Conservation (phyloP, 1,284 basidiomycete genomes). For the Tylopilus orsonianus region DNA sequence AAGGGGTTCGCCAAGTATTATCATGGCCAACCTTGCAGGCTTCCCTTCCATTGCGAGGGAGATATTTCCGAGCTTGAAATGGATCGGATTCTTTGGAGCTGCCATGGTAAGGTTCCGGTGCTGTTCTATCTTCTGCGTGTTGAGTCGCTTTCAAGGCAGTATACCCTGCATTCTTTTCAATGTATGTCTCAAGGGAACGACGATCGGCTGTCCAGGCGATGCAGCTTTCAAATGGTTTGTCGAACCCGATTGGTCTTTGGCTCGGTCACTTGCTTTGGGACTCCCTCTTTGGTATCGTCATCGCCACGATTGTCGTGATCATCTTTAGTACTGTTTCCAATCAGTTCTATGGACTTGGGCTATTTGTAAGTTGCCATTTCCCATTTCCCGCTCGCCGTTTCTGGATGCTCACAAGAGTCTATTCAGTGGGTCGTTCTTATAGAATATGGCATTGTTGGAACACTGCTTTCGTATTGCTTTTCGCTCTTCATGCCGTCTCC, state of each 20-base stretch:
- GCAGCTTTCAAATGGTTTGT: constrained; percentile 76
- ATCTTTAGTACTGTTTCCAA: constrained; percentile 56
- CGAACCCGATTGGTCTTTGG: constrained; percentile 73
- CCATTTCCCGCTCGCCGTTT: neutral
- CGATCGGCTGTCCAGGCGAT: constrained; percentile 73
- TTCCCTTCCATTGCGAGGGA: constrained; percentile 55
- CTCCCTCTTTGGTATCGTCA: constrained; percentile 55
- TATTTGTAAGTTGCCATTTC: constrained; percentile 49
- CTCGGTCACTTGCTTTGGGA: constrained; percentile 79
- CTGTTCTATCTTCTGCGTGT: neutral
- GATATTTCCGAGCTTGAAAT: constrained; percentile 62
- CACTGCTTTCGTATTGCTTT: constrained; percentile 68
- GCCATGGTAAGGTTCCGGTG: constrained; percentile 53
- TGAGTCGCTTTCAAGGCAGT: constrained; percentile 46
- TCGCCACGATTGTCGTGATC: constrained; percentile 61
- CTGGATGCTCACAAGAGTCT: neutral
- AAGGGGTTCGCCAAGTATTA: constrained; percentile 43
- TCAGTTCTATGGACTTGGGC: constrained; percentile 72
- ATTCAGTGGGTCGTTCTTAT: constrained; percentile 68
- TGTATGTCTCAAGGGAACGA: constrained; percentile 72
- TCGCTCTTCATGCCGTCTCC: constrained; percentile 66
- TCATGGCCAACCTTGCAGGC: constrained; percentile 51
- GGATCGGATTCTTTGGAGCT: constrained; percentile 67
- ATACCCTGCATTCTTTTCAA: constrained; percentile 76
- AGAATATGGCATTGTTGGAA: constrained; percentile 68